phyloP scores from a whole-genome alignment of 148 eudicot genomes.

The Diospyros kaki region DNA sequence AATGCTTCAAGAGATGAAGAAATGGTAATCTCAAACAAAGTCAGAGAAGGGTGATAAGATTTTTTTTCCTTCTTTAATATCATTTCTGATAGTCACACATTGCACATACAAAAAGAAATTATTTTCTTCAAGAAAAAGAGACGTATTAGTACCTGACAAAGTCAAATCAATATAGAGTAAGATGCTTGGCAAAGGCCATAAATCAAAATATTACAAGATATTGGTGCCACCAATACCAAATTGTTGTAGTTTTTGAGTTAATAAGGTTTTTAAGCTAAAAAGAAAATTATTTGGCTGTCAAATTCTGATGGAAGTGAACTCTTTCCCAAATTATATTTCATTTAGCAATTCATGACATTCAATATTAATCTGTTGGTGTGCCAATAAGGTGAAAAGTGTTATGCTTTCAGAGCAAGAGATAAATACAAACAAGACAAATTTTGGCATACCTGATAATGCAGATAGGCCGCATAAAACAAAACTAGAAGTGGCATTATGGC shows the following conservation, averaged over 20 bases:
- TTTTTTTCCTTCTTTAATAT: neutral
- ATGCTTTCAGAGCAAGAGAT: neutral
- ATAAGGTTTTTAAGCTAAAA: neutral
- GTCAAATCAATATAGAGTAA: neutral
- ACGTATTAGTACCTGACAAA: neutral
- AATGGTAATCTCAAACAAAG: too few species aligned
- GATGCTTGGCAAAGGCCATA: neutral
- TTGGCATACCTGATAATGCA: constrained; percentile 75
- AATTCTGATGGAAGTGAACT: neutral
- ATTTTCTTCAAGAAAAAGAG: neutral
- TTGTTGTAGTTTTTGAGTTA: neutral
- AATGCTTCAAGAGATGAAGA: neutral
- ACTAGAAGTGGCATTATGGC: constrained; percentile 94
- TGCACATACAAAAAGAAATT: neutral
- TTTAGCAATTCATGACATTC: neutral
- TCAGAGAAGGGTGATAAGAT: too few species aligned
- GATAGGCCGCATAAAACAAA: constrained; percentile 81
- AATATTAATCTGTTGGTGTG: neutral
- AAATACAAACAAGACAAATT: constrained; percentile 12
- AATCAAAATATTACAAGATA: neutral
- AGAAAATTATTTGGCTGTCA: neutral
- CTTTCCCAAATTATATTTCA: neutral
- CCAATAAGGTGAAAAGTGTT: neutral
- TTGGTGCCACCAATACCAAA: neutral
- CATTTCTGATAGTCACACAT: neutral